These are phyloP conservation scores for Lasiosphaeria hispida DNA, from an alignment of 495 filamentous ascomycete species.

Conservation along the genomic window DNA sequence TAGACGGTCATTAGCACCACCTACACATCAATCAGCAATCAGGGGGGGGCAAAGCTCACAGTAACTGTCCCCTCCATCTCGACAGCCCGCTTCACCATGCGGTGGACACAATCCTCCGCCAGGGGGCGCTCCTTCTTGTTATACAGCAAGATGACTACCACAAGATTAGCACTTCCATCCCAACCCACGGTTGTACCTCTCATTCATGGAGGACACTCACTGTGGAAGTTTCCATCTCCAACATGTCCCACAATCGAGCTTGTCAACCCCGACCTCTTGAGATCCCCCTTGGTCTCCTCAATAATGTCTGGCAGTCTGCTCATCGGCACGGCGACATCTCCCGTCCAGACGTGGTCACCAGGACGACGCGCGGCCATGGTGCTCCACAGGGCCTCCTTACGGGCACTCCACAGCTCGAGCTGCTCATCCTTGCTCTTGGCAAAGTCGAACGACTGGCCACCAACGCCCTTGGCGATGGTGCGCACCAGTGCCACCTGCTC, in stretches of 20 bases:
- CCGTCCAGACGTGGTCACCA: conserved; percentile 74
- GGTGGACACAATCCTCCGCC: conserved; percentile 69
- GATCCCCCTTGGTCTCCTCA: conserved; percentile 72
- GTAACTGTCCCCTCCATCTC: conserved; percentile 83
- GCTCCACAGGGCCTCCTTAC: conserved; percentile 83
- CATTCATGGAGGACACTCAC: conserved; percentile 37
- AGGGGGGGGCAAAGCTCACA: conserved; percentile 26
- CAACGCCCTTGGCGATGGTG: conserved; percentile 59
- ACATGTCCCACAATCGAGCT: conserved; percentile 79
- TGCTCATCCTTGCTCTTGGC: conserved; percentile 66
- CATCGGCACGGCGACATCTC: conserved; percentile 80
- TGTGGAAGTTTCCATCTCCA: conserved; percentile 82
- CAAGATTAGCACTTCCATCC: conserved; percentile 16
- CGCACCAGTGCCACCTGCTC: conserved; percentile 78
- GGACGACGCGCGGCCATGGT: conserved; percentile 58
- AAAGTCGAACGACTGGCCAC: conserved; percentile 74
- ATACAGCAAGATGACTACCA: conserved; percentile 66
- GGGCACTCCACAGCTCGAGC: conserved; percentile 78
- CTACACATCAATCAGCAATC: neutral
- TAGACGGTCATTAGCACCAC: conserved; percentile 10
- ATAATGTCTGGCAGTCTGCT: conserved; percentile 70
- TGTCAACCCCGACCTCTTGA: conserved; percentile 62
- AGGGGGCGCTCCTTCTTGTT: conserved; percentile 61
- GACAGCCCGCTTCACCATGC: conserved; percentile 81
- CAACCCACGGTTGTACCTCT: neutral